Percentiles rank a stretch among this genome's conserved stretches.
Evolutionary conservation across 1,284 basidiomycete species (phyloP).

Genomic region (Polyporus tsugae): DNA sequence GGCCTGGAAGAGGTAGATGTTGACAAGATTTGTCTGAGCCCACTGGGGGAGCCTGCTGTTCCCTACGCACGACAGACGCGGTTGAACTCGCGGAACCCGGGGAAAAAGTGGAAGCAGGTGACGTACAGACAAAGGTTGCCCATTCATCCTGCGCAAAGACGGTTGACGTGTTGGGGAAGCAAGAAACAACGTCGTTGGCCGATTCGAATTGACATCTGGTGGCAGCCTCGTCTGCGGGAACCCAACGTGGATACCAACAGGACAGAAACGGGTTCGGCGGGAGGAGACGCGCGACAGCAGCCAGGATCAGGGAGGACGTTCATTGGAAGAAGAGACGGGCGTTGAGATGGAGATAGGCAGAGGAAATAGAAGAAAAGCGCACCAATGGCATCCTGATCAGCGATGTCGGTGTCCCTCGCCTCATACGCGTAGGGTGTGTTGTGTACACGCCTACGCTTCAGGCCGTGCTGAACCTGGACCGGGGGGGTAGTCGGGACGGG

Average conservation of each 20-base stretch:
- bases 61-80: constrained; percentile 47
- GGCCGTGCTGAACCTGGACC: constrained; percentile 34
- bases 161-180: constrained; percentile 65
- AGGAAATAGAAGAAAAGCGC: constrained; percentile 36
- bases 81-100: constrained; percentile 16
- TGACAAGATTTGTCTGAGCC: constrained; percentile 56
- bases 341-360: constrained; percentile 15
- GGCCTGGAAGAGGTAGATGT: constrained; percentile 76
- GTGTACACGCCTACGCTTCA: constrained; percentile 41
- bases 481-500: constrained; percentile 48
- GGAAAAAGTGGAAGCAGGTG: constrained; percentile 14
- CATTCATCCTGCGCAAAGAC: constrained; percentile 71
- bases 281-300: constrained; percentile 12
- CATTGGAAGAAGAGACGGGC: constrained; percentile 16
- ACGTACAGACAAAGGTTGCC: constrained; percentile 80
- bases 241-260: constrained; percentile 6
- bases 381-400: constrained; percentile 53
- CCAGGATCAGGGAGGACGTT: constrained; percentile 11
- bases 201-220: constrained; percentile 45
- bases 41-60: constrained; percentile 57
- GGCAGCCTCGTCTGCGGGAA: constrained; percentile 44
- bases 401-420: constrained; percentile 42
- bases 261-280: constrained; percentile 10
- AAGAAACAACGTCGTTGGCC: constrained; percentile 76
- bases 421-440: constrained; percentile 29